phyloP scores from a whole-genome alignment of 2,329 filamentous ascomycete genomes.

The Colletotrichum liaoningense region DNA sequence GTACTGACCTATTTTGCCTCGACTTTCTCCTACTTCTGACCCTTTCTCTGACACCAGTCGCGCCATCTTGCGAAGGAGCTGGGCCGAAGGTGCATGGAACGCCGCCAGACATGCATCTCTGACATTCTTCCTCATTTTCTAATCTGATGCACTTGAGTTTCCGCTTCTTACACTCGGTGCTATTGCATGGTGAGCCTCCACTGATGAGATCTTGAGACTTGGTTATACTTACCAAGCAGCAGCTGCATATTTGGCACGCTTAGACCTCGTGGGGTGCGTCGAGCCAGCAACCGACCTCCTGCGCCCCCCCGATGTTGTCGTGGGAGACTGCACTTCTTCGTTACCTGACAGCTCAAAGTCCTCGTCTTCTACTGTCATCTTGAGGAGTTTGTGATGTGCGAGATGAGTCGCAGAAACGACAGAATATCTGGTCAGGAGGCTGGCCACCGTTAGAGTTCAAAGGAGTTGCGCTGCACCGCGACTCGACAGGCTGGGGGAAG shows the following conservation, averaged over 20 bases:
- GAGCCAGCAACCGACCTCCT: conserved; percentile 5
- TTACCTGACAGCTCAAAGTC: conserved; percentile 1
- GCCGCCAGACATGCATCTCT: conserved; percentile 44
- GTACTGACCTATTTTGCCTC: background rate
- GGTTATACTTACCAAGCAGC: conserved; percentile 11
- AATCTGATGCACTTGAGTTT: conserved; percentile 53
- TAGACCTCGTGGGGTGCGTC: conserved; percentile 4
- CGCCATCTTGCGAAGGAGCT: conserved; percentile 40
- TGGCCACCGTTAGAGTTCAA: conserved; percentile 12
- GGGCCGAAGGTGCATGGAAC: conserved; percentile 40
- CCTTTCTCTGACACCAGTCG: background rate
- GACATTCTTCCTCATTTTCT: conserved; percentile 41
- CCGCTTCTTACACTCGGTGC: conserved; percentile 49
- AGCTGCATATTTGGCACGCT: conserved; percentile 30
- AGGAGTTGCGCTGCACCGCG: conserved; percentile 30
- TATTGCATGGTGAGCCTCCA: background rate
- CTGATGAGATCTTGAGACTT: too few relatives aligned
- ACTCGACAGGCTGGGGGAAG: conserved; percentile 15
- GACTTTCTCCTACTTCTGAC: background rate
- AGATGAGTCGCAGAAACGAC: background rate
- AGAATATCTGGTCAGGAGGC: background rate
- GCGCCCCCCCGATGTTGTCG: background rate
- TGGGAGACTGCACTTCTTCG: background rate
- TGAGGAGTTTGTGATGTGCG: background rate
- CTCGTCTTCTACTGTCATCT: conserved; percentile 5